Evolutionary conservation across 2,329 filamentous ascomycete genomes (phyloP).

Genomic region (Aspergillus hortae): DNA sequence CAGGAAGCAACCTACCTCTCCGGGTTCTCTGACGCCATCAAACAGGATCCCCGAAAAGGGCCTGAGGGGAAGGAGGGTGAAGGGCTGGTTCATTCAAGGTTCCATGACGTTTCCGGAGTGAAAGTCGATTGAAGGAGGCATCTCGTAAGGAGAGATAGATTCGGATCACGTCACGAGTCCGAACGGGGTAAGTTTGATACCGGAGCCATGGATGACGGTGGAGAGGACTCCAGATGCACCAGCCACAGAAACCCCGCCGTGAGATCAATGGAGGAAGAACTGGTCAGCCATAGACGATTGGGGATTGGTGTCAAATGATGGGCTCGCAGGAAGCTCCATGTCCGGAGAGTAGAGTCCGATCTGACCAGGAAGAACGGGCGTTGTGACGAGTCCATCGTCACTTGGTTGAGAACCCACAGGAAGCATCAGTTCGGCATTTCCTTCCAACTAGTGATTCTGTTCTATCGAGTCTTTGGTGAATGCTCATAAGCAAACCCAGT

Average conservation of each 20-base stretch:
- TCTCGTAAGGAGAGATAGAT: background rate
- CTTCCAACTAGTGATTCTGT: no score
- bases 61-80: background rate
- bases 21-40: background rate
- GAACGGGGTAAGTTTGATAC: background rate
- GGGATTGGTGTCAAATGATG: background rate
- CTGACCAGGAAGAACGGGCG: no score
- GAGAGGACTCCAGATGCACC: background rate
- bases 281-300: background rate
- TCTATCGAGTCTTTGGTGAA: no score
- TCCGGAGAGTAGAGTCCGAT: background rate
- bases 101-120: conserved; percentile 6
- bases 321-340: background rate
- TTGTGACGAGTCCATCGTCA: no score
- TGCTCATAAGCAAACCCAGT: no score
- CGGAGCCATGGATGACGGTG: background rate
- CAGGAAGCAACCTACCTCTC: background rate
- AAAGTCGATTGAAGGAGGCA: background rate
- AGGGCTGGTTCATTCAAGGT: conserved; percentile 1
- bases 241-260: conserved; percentile 1
- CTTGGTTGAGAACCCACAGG: no score
- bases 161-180: conserved; percentile 9
- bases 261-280: background rate
- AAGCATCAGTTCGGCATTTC: no score
- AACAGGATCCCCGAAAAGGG: background rate